phyloP scores from a whole-genome alignment of 129 eudicot species.

The Ambrosia trifida region DNA sequence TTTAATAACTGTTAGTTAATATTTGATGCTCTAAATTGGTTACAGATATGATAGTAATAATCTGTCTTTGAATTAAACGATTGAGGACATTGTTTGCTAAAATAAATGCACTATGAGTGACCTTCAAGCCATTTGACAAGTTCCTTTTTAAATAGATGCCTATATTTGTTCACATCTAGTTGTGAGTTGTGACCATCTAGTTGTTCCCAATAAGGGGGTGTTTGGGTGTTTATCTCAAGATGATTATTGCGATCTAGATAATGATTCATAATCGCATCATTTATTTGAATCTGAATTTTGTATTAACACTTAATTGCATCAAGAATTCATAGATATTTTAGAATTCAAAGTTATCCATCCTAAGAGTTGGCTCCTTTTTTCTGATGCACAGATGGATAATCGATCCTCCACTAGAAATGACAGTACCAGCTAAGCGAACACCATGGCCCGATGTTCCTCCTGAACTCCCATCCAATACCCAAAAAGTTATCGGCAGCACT shows the following conservation, averaged over 20 bases:
- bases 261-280: not conserved
- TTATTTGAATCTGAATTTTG: constrained; percentile 4
- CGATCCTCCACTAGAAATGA: constrained; percentile 84
- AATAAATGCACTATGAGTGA: too few species aligned
- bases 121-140: not conserved
- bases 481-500: constrained; percentile 31
- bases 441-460: constrained; percentile 96
- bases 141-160: not conserved
- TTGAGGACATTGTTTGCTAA: not conserved
- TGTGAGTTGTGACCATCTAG: not conserved
- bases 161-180: too few species aligned
- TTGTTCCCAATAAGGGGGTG: not conserved
- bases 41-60: not conserved
- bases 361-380: constrained; percentile 11
- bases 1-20: not conserved
- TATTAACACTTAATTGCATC: constrained; percentile 4
- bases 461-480: constrained; percentile 56
- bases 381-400: constrained; percentile 86
- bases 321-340: constrained; percentile 4
- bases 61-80: not conserved
- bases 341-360: not conserved
- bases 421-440: constrained; percentile 87
- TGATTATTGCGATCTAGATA: constrained; percentile 1
- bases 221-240: not conserved
- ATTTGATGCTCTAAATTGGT: not conserved